These are phyloP conservation scores for Clitoria ternatea DNA, from an alignment of 306 rosid genomes.

Conservation along the genomic window DNA sequence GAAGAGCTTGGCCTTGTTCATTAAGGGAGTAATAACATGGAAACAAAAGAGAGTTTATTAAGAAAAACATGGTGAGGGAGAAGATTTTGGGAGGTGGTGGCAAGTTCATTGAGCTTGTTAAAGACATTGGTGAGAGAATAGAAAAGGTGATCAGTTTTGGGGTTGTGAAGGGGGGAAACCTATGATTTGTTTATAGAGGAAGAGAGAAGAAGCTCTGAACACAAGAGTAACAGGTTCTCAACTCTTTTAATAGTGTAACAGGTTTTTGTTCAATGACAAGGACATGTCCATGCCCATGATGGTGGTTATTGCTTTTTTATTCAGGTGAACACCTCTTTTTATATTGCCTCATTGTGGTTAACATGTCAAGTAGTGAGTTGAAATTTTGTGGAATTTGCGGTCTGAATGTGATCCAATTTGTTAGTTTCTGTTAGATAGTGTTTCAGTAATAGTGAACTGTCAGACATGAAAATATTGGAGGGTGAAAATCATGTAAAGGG, in stretches of 20 bases:
- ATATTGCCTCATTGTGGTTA: conserved; percentile 26
- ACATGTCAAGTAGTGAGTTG: conserved; percentile 28
- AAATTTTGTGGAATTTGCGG: conserved; percentile 31
- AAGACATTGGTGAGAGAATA: conserved; percentile 62
- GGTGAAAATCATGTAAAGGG: conserved; percentile 26
- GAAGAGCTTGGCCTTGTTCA: conserved; percentile 78
- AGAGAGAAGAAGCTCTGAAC: conserved; percentile 53
- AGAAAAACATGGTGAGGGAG: conserved; percentile 42
- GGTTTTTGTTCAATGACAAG: conserved; percentile 36
- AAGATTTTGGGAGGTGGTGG: conserved; percentile 43
- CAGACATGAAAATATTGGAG: conserved; percentile 32
- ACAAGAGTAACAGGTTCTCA: conserved; percentile 37
- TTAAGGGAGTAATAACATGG: conserved; percentile 57
- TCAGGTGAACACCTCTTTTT: neutral
- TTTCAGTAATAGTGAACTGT: conserved; percentile 20
- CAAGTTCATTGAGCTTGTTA: conserved; percentile 40
- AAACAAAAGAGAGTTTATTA: conserved; percentile 45
- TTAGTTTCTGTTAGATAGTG: conserved; percentile 25
- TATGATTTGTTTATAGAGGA: conserved; percentile 67
- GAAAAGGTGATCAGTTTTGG: conserved; percentile 55
- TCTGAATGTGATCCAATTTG: conserved; percentile 30
- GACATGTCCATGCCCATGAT: conserved; percentile 30
- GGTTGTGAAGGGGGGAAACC: conserved; percentile 62
- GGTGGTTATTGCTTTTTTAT: conserved; percentile 23
- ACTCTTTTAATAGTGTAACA: conserved; percentile 32